Percentiles rank a stretch among this genome's conserved stretches.
phyloP scores from a whole-genome alignment of 73 alveolate genomes.

The Paramecium tetraurelia region DNA sequence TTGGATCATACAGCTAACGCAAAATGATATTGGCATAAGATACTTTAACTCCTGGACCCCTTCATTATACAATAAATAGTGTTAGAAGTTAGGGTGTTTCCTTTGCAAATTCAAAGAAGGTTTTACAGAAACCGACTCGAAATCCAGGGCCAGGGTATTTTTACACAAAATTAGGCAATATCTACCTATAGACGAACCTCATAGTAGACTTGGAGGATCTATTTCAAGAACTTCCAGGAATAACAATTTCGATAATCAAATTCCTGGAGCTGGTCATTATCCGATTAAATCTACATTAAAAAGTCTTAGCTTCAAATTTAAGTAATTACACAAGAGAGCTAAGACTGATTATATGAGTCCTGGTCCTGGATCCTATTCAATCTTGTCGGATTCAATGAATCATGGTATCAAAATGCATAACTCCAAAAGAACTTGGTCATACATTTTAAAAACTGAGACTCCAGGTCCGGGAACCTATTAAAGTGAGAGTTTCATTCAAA shows the following conservation, averaged over 20 bases:
- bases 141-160: slow-evolving; percentile 36
- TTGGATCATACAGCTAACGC: slow-evolving; percentile 15
- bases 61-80: background rate
- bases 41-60: slow-evolving; percentile 6
- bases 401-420: background rate
- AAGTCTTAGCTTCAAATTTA: background rate
- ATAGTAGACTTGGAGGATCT: background rate
- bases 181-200: background rate
- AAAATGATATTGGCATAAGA: background rate
- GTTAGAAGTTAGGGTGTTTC: background rate
- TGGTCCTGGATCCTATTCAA: slow-evolving; percentile 44
- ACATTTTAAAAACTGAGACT: background rate
- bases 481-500: background rate
- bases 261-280: slow-evolving; percentile 9
- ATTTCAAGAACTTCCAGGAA: background rate
- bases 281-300: background rate
- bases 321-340: background rate
- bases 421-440: slow-evolving; percentile 17
- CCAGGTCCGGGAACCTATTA: slow-evolving; percentile 36
- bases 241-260: background rate
- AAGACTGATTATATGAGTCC: background rate
- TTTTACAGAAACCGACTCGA: background rate
- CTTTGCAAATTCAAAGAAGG: background rate
- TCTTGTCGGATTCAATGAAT: background rate
- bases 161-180: background rate